Conservation (phyloP, 371 early-diverging fungal genomes). For the Rhizopus microsporus region DNA sequence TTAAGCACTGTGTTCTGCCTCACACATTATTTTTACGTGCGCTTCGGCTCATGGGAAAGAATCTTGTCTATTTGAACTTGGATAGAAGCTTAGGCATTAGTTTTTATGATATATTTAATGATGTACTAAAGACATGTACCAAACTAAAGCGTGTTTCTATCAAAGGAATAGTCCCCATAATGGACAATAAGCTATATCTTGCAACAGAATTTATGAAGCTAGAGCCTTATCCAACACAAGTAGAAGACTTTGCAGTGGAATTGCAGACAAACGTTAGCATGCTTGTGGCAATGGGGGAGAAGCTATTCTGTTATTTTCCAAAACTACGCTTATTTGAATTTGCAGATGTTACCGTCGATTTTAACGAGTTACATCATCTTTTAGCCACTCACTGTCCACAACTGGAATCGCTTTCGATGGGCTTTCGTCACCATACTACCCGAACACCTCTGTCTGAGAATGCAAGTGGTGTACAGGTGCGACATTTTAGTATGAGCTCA, state of each 20-base stretch:
- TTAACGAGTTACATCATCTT: background rate
- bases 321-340: background rate
- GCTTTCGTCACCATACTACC: background rate
- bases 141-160: background rate
- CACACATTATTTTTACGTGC: constrained; percentile 8
- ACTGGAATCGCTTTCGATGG: background rate
- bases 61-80: constrained; percentile 22
- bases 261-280: background rate
- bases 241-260: background rate
- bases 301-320: background rate
- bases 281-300: background rate
- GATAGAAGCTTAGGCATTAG: constrained; percentile 10
- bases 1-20: constrained; percentile 22
- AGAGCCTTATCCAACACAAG: background rate
- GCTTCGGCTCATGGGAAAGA: constrained; percentile 28
- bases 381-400: background rate
- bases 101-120: background rate
- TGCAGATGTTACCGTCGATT: background rate
- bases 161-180: background rate
- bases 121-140: background rate
- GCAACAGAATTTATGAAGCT: background rate
- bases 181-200: background rate
- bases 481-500: background rate
- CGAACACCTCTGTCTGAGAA: too few relatives aligned
- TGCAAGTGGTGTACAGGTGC: background rate